Base-by-base conservation (phyloP, 305 asterid genomes). In the Fraxinus albicans region DNA sequence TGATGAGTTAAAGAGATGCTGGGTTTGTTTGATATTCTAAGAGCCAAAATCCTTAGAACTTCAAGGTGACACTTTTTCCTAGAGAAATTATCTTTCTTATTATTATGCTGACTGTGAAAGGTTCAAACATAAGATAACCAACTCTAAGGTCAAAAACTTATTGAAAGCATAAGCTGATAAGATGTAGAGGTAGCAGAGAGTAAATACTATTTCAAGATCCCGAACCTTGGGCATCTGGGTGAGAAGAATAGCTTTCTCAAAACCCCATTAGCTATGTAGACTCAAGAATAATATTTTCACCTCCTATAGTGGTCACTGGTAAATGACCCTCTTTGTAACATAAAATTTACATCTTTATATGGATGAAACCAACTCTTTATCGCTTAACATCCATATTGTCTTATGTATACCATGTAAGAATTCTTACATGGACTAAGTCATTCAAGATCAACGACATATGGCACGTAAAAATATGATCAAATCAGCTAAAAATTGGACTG, bases 21-120 rank as follows among this genome's bases (percentile, higher is more conserved):
- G 38, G 36, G 74, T 10, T 12, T 69, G 21, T 69, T 58, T 58
- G 69, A 19, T 58, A 58, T 19, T 58, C 69, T 19, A 58, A 58
- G 69, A 58, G 69, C 25, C 27, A 55, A 58, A 58, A 58, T 58
- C 69, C 69, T 58, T 58, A 58, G 4, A 58, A 58, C 27, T 58
- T 19, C 69, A 25, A 69, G 19, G 27, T 69, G 15, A 29, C n/a
- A 69, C 74, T 27, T 38, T 27, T 69, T 27, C 74, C 21, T 29
- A 27, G 33, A 69, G 35, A 69, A 69, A 69, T 69, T 69, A 69
- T 69, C 76, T 69, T 69, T 69, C 76, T 69, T 31, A 31, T 69
- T 31, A 69, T 60, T 25, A 25, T 25, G 75, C 38, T 69, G 19
- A 69, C 21, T 29, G 4, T 27, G 36, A 69, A 69, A 69, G 36